Evolutionary conservation across 2,329 filamentous ascomycete genomes (phyloP).

Genomic region (Macrophomina pseudophaseolina): DNA sequence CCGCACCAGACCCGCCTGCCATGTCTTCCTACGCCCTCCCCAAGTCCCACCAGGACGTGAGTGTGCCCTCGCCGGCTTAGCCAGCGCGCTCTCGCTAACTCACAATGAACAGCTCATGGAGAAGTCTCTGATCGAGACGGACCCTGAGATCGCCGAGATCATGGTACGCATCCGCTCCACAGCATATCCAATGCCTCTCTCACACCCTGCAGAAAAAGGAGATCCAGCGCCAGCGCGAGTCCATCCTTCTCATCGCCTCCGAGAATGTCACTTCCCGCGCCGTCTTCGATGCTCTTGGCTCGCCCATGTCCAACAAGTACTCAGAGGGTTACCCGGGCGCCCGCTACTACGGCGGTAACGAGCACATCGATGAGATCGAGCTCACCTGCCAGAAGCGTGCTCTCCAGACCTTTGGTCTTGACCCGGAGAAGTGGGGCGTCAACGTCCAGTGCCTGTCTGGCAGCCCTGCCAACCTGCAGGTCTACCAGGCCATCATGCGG

Average conservation of each 20-base stretch:
- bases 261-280: conserved; percentile 48
- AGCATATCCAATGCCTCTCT: conserved; percentile 37
- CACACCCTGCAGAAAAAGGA: conserved; percentile 72
- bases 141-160: conserved; percentile 93
- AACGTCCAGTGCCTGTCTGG: conserved; percentile 89
- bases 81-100: conserved; percentile 40
- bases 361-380: conserved; percentile 92
- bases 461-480: conserved; percentile 94
- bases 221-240: conserved; percentile 96
- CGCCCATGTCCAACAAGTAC: conserved; percentile 81
- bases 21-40: conserved; percentile 66
- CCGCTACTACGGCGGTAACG: conserved; percentile 95
- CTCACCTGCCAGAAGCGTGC: conserved; percentile 88
- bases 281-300: conserved; percentile 57
- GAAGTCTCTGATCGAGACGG: conserved; percentile 87
- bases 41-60: conserved; percentile 68
- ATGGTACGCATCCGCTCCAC: conserved; percentile 67
- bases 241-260: conserved; percentile 69
- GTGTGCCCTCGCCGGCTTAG: conserved; percentile 38
- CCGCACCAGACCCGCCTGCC: conserved; percentile 18
- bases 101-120: conserved; percentile 78
- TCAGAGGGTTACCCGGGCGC: conserved; percentile 97
- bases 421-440: conserved; percentile 89
- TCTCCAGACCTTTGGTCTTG: conserved; percentile 82
- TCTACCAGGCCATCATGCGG: conserved; percentile 96